Base-by-base conservation (phyloP, 2,329 filamentous ascomycete genomes). In the Monosporascus sp. region DNA sequence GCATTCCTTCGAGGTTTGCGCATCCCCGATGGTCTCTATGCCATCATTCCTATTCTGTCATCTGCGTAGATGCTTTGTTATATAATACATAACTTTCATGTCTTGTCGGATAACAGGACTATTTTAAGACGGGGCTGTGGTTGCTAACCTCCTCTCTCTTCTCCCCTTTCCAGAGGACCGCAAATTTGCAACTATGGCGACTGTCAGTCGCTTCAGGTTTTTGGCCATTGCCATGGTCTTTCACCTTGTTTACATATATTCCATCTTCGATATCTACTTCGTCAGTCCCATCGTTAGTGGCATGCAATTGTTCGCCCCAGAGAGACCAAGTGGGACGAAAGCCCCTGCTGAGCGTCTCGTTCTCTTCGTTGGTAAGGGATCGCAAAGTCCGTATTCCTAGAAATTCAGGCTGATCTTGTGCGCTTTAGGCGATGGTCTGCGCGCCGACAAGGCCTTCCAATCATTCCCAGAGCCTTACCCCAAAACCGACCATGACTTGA, bases 211-310 rank as follows among this genome's bases (percentile, higher is more conserved):
- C 68, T 82, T 89, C 66, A 87, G 86, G 68, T 97, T 99, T 70
- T 74, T 97, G 70, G 85, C 87, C 68, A 83, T 96, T 68, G 94
- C 94, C 63, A 82, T 97, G 67, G 75, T 93, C 56, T 99, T 99
- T 70, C 95, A 99, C 72, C 71, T 97, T 51, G 83, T 96, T 59
- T 99, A 99, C 71, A 87, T 96, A 52, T 89, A 87, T 68, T 96
- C 91, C 55, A 97, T 97, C 65, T 99, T 99, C 74, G 92, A 97
- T 71, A 94, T 97, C 59, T 97, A 99, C 74, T 99, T 99, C 68
- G 91, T 97, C 67, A 97, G 91, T 69, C 94, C 94, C 22, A 94
- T 99, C 62, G 94, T 97, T 51, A 89, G 87, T 75, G 94, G 94
- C 67, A 99, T 99, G 94, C 84, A 82, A 65, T 81, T 91, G 55